phyloP scores from a whole-genome alignment of 2,329 filamentous ascomycete genomes.

The Hymenoscyphus occultus region DNA sequence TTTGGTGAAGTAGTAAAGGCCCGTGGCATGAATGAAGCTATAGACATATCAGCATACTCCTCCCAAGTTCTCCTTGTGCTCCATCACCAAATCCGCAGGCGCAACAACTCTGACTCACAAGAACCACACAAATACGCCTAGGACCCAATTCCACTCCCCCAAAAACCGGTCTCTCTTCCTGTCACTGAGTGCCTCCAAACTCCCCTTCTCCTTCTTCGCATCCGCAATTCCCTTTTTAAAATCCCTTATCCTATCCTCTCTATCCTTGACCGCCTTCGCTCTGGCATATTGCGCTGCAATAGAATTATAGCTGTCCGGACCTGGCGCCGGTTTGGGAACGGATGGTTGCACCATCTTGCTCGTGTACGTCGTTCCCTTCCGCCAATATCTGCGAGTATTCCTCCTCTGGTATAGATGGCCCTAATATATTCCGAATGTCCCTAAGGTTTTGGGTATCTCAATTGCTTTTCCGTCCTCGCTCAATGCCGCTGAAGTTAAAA shows the following conservation, averaged over 20 bases:
- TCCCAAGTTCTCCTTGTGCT: background rate
- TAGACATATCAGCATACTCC: constrained; percentile 18
- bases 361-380: background rate
- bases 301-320: constrained; percentile 30
- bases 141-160: constrained; percentile 34
- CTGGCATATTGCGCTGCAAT: constrained; percentile 35
- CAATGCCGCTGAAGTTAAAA: background rate
- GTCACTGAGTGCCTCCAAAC: constrained; percentile 31
- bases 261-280: constrained; percentile 31
- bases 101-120: constrained; percentile 30
- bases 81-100: background rate
- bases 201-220: constrained; percentile 25
- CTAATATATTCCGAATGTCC: background rate
- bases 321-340: constrained; percentile 30
- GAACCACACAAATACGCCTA: constrained; percentile 35
- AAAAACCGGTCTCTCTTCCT: constrained; percentile 29
- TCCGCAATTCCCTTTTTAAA: background rate
- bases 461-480: background rate
- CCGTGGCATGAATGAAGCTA: constrained; percentile 65
- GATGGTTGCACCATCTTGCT: constrained; percentile 22
- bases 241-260: constrained; percentile 28
- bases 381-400: background rate
- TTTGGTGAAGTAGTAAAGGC: constrained; percentile 88
- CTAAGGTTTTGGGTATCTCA: background rate
- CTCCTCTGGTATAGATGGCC: background rate